Evolutionary conservation across 2,329 filamentous ascomycete genomes (phyloP), one percentile per base, ranked within the genome.

Genomic region (Corynespora cassiicola): DNA sequence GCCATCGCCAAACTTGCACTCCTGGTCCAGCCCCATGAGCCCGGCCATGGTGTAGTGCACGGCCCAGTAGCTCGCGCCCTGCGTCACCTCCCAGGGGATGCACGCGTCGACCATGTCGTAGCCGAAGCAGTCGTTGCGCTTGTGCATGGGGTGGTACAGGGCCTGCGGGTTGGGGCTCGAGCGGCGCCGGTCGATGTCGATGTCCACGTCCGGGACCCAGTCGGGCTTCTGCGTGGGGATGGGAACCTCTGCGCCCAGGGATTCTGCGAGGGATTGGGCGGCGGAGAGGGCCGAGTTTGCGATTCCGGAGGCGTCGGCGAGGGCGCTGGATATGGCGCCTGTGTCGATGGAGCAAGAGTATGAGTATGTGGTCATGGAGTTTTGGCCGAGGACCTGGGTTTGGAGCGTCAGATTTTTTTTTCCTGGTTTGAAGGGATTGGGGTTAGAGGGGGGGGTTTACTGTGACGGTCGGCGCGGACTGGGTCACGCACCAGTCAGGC

Each of bases 61-160:
- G 4, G 45, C 45, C 45, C 45, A 45, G 15, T 33, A 37, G 11
- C 34, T 36, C 11, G 40, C 24, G 26, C 41, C 45, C 24, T 48
- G 45, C 4, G 45, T 48, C n/a, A 45, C 18, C 22, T 44, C 41
- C 40, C 45, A 45, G 10, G 45, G 45, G 29, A 47, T 41, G 20
- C 45, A 47, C 4, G 14, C 34, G 10, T 40, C 44, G 16, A 36
- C 34, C 2, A 31, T 36, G 11, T 36, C 27, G 17, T 23, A 38
- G 21, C 37, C 31, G 22, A 31, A 42, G 25, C 45, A 39, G 21
- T 42, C 33, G 19, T 44, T 39, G 8, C 39, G 23, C 22, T 37
- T 41, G 5, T 28, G 5, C 21, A 21, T 29, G 34, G 7, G 5
- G n/a, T 24, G 7, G 7, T 24, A 9, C 15, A 9, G 14, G 26